Base-by-base conservation (phyloP, 2,329 filamentous ascomycete species). In the Hymenoscyphus infarciens region DNA sequence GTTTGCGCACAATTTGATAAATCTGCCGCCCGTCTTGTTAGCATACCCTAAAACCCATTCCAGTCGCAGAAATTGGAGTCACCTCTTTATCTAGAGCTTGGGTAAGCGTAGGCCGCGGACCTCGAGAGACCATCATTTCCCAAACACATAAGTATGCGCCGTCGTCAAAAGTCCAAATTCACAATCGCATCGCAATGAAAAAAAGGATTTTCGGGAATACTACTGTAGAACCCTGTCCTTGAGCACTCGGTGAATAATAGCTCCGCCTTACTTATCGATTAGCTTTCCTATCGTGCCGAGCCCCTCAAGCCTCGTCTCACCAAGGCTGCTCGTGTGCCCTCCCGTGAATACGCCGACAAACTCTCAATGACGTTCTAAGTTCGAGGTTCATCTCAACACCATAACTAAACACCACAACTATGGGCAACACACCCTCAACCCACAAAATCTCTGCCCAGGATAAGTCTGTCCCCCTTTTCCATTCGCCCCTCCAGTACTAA, bases 381-480 rank as follows among this genome's bases (percentile, higher is more conserved):
- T 22, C 6, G 25, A 27, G 25, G 25, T 4, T 27, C n/a, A 22
- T 25, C 45, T 13, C 45, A 11, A 52, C 19, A 52, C 3, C 45
- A 11, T 6, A 19, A 22, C 19, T 11, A 52, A 22, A 52, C 45
- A 52, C 45, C 19, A 52, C 11, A 39, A 59, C 31, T 38, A 90
- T 90, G 87, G 87, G 87, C 56, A 89, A 89, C 75, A 77, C 82
- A 58, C 77, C 77, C 70, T 89, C 86, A 75, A 78, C 83, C 61
- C 82, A 84, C 72, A 89, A 86, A 75, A 85, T 90, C 65, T 88
- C 87, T 38, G 83, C 85, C 71, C 93, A 97, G 80, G 94, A 98
- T 79, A 92, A 92, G 93, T 96, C 74, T 71, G 84, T 75, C 16
- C 16, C 19, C 54, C 29, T 49, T 59, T 58, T 35, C n/a, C 63